Percentiles rank a stretch among this genome's conserved stretches.
These are phyloP conservation scores for Gossypium gossypioides DNA, from an alignment of 441 rosid genomes.

Conservation along the genomic window DNA sequence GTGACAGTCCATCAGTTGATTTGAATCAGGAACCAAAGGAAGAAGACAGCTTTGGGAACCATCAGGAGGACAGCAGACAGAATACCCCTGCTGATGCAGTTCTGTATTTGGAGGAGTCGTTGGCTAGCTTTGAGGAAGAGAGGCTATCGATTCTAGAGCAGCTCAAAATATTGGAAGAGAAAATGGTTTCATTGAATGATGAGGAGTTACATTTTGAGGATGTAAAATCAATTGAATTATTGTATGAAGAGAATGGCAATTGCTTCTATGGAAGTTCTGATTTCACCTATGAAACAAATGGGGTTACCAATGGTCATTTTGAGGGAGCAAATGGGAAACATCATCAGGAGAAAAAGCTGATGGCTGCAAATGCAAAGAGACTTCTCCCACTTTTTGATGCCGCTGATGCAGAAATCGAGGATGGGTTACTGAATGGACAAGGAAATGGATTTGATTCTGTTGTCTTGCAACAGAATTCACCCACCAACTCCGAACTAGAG, in stretches of 20 bases:
- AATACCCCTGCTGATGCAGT: slow-evolving; percentile 66
- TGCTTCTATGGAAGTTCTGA: slow-evolving; percentile 27
- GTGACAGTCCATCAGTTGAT: slow-evolving; percentile 42
- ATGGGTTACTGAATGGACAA: slow-evolving; percentile 24
- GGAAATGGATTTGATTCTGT: slow-evolving; percentile 30
- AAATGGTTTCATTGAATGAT: slow-evolving; percentile 37
- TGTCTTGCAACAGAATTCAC: slow-evolving; percentile 19
- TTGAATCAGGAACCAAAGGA: slow-evolving; percentile 35
- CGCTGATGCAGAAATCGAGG: slow-evolving; percentile 40
- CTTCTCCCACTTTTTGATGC: slow-evolving; percentile 78
- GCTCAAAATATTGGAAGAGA: slow-evolving; percentile 77
- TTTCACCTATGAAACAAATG: slow-evolving; percentile 23
- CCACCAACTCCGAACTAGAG: slow-evolving; percentile 23
- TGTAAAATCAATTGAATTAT: slow-evolving; percentile 25
- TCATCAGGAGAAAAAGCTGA: slow-evolving; percentile 19
- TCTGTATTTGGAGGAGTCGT: slow-evolving; percentile 60
- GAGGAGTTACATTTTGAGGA: slow-evolving; percentile 49
- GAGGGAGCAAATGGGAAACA: slow-evolving; percentile 51
- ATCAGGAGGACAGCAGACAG: slow-evolving; percentile 23
- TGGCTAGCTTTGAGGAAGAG: slow-evolving; percentile 74
- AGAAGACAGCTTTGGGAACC: slow-evolving; percentile 21
- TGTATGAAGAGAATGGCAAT: slow-evolving; percentile 37
- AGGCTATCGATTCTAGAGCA: slow-evolving; percentile 74
- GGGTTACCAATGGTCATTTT: slow-evolving; percentile 32
- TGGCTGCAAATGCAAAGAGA: slow-evolving; percentile 50